These are phyloP conservation scores for Trichosanthes truncata DNA, from an alignment of 306 rosid genomes.

Conservation along the genomic window DNA sequence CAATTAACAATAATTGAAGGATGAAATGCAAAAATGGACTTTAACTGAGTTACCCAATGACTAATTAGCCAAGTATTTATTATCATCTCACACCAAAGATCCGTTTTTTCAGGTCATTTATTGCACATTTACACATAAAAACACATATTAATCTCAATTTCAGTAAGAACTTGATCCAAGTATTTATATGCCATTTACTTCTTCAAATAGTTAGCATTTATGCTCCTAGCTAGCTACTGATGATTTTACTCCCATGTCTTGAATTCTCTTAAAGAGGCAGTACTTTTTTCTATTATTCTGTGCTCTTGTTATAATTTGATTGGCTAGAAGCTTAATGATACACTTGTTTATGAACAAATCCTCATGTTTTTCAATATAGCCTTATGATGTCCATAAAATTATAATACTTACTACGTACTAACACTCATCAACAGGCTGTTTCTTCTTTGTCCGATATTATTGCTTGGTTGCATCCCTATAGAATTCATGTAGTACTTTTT, in stretches of 20 bases:
- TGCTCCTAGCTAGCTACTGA: neutral
- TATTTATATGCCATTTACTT: neutral
- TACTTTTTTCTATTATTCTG: neutral
- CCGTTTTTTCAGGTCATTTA: neutral
- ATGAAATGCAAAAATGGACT: neutral
- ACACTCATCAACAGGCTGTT: neutral
- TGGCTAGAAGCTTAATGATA: neutral
- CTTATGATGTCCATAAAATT: neutral
- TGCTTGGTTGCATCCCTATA: neutral
- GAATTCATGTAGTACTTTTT: neutral
- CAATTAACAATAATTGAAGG: neutral
- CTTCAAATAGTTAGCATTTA: neutral
- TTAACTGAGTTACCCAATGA: neutral
- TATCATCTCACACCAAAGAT: neutral
- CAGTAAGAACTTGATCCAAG: neutral
- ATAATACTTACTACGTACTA: neutral
- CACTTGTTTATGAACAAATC: neutral
- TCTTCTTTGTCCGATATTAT: no score
- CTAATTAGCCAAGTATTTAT: neutral
- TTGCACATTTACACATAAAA: neutral
- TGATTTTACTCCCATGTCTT: neutral
- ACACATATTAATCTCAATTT: neutral
- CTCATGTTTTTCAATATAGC: neutral
- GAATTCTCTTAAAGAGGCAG: neutral
- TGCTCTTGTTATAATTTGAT: neutral